phyloP scores from a whole-genome alignment of 768 basidiomycete genomes.

The Crassisporium funariophilum region DNA sequence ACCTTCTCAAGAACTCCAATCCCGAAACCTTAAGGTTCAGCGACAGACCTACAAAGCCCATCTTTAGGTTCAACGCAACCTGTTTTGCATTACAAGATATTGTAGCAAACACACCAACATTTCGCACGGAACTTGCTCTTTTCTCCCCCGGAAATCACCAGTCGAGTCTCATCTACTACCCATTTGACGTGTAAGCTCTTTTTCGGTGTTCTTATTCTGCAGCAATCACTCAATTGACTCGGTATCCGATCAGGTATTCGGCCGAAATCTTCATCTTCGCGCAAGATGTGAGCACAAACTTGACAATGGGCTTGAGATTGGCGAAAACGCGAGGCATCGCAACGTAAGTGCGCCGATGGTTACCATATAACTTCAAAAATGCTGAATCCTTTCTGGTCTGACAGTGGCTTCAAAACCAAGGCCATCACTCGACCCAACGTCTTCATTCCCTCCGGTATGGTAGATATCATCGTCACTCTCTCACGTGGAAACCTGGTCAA shows the following conservation, averaged over 20 bases:
- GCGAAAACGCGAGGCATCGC: slow-evolving; percentile 23
- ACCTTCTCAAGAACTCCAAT: slow-evolving; percentile 12
- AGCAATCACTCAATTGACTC: no score
- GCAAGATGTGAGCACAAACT: slow-evolving; percentile 18
- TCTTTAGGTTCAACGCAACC: slow-evolving; percentile 23
- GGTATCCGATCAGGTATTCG: slow-evolving; percentile 13
- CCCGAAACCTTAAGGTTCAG: slow-evolving; percentile 11
- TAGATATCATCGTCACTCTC: slow-evolving; percentile 21
- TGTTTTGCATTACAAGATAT: slow-evolving; percentile 14
- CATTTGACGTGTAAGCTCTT: slow-evolving; percentile 19
- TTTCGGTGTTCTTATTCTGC: neutral
- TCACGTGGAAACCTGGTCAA: slow-evolving; percentile 21
- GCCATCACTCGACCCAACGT: slow-evolving; percentile 14
- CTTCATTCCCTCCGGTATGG: slow-evolving; percentile 18
- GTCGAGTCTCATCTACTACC: slow-evolving; percentile 24
- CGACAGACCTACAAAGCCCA: slow-evolving; percentile 18
- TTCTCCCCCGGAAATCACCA: slow-evolving; percentile 20
- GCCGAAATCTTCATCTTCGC: slow-evolving; percentile 25
- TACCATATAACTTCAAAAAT: neutral
- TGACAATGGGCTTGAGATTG: slow-evolving; percentile 20
- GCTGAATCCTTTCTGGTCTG: neutral
- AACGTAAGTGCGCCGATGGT: slow-evolving; percentile 18
- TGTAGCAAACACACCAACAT: slow-evolving; percentile 22
- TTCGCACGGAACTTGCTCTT: slow-evolving; percentile 22
- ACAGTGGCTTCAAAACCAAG: slow-evolving; percentile 23